Percentiles rank a stretch among this genome's conserved stretches.
These are phyloP conservation scores for Tardiomyces blankii DNA, from an alignment of 1,139 yeast genomes.

Conservation along the genomic window DNA sequence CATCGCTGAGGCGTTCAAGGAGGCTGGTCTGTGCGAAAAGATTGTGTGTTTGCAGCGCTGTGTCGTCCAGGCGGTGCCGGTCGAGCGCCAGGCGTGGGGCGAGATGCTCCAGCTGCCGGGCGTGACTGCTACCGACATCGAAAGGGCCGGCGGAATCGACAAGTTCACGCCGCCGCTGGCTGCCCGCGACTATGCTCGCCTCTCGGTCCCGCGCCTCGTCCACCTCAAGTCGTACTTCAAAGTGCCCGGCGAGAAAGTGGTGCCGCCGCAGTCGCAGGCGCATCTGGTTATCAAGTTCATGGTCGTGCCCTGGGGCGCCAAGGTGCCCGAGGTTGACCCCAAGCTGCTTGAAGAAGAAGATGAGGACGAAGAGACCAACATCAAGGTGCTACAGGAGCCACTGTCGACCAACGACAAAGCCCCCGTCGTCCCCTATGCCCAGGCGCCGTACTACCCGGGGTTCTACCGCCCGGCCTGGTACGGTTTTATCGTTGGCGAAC, in stretches of 20 bases:
- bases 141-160: slow-evolving; percentile 4
- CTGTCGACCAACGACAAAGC: slow-evolving; percentile 50
- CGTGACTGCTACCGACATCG: slow-evolving; percentile 26
- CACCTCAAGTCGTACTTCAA: slow-evolving; percentile 62
- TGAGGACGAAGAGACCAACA: slow-evolving; percentile 41
- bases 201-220: slow-evolving; percentile 57
- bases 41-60: slow-evolving; percentile 63
- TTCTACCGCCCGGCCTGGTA: slow-evolving; percentile 42
- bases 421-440: slow-evolving; percentile 52
- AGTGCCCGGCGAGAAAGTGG: slow-evolving; percentile 77
- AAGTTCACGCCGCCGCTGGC: slow-evolving; percentile 2
- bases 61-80: slow-evolving; percentile 67
- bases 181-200: slow-evolving; percentile 38
- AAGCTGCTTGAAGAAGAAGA: slow-evolving; percentile 17
- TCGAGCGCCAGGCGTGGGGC: slow-evolving; percentile 40
- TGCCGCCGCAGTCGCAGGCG: slow-evolving; percentile 66
- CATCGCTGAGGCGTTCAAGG: slow-evolving; percentile 71
- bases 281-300: slow-evolving; percentile 68
- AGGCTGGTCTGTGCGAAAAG: slow-evolving; percentile 48
- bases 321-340: slow-evolving; percentile 27
- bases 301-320: slow-evolving; percentile 53
- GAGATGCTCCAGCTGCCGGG: slow-evolving; percentile 77
- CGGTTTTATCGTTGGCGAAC: slow-evolving; percentile 56
- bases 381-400: slow-evolving; percentile 66
- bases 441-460: slow-evolving; percentile 69